Conservation (phyloP, 805 yeast genomes). For the Saccharomycopsis fibuligera region DNA sequence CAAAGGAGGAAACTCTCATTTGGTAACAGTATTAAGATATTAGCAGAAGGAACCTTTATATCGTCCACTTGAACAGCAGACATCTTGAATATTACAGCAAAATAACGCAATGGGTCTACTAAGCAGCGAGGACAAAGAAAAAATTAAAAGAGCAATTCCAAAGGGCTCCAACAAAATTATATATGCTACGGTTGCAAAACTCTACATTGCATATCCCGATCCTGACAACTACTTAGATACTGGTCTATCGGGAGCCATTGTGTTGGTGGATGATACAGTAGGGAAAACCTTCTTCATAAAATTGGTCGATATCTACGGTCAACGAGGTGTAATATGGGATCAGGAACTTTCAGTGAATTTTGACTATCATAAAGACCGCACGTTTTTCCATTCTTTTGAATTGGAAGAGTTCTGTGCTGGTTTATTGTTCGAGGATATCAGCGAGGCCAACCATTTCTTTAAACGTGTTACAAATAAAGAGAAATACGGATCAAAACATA, state of each 20-base stretch:
- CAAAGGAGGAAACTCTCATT: too few species aligned
- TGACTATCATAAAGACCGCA: constrained; percentile 86
- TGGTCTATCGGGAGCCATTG: constrained; percentile 83
- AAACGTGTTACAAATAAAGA: constrained; percentile 70
- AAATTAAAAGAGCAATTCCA: constrained; percentile 83
- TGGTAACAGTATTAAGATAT: too few species aligned
- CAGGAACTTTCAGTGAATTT: constrained; percentile 89
- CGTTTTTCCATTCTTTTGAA: constrained; percentile 93
- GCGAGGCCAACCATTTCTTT: constrained; percentile 79
- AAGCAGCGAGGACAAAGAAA: constrained; percentile 68
- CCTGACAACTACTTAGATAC: constrained; percentile 79
- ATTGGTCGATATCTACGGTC: constrained; percentile 74
- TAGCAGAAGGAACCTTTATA: too few species aligned
- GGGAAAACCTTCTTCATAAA: constrained; percentile 92
- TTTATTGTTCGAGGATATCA: constrained; percentile 78
- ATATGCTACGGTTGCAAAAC: constrained; percentile 84
- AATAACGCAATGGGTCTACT: constrained; percentile 34
- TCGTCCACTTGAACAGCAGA: too few species aligned
- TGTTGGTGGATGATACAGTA: constrained; percentile 83
- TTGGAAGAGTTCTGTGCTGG: constrained; percentile 86
- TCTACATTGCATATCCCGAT: constrained; percentile 87
- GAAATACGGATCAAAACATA: constrained; percentile 82
- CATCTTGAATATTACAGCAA: too few species aligned
- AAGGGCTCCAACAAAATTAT: constrained; percentile 80
- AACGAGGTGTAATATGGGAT: constrained; percentile 89